Base-by-base conservation (phyloP, 1,284 basidiomycete genomes). In the Fomes fomentarius region DNA sequence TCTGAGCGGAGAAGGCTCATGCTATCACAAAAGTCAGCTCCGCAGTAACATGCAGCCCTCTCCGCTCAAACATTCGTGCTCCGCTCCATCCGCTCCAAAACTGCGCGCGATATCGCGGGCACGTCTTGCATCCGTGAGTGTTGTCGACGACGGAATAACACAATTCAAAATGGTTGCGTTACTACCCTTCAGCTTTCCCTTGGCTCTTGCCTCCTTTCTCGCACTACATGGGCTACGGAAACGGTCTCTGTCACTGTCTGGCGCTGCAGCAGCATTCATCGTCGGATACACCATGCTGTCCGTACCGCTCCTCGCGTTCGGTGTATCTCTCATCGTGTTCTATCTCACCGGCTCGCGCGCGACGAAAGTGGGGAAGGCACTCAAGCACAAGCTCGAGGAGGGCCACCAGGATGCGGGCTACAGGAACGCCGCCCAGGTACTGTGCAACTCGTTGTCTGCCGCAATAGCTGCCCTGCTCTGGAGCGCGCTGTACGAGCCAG, bases 311-410 rank as follows among this genome's bases (percentile, higher is more conserved):
- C 76, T 79, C 45, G 77, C 81, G 0, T 92, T 95, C 66, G 93
- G 91, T 10, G 72, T 84, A 6, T 78, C 85, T 0, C 77, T 96
- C 63, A 83, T 96, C 52, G 82, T 83, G 0, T 94, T 97, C 72
- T 96, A 96, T 70, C 76, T 95, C 17, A 64, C 86, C 1, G 94
- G 89, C 0, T 93, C 90, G 47, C 78, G 84, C 46, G 94, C 93
- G 0, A 97, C 95, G 5, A 95, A 94, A 80, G 87, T 87, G 55
- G 84, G 90, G 21, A 86, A 84, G 65, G 69, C 76, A 43, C 73
- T 73, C 47, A 98, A 98, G 70, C 83, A 83, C 1, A 74, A 74
- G 54, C 77, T 96, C 24, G 96, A 98, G 69, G 90, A 91, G 44
- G 90, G 85, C 0, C 84, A 89, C 61, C 81, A 88, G 40, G 82